Percentiles rank a stretch among this genome's conserved stretches.
Conservation (phyloP, 2,329 filamentous ascomycete genomes). For the Pseudocercospora pini-densiflorae region DNA sequence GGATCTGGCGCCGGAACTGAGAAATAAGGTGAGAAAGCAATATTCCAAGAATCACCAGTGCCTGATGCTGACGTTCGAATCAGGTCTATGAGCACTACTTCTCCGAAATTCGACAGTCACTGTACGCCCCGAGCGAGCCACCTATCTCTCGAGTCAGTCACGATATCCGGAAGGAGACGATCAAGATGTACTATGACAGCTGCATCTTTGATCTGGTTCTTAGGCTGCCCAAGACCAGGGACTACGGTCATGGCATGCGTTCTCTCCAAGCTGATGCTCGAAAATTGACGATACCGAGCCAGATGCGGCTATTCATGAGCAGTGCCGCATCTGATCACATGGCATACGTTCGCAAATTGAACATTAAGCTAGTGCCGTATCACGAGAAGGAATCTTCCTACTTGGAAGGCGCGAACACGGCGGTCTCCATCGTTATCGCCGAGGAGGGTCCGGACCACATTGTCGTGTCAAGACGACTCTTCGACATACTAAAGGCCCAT, state of each 20-base stretch:
- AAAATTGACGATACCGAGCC: neutral
- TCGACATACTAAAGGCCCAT: neutral
- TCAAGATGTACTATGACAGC: slow-evolving; percentile 20
- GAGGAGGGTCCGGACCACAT: neutral
- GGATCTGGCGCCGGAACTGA: slow-evolving; percentile 13
- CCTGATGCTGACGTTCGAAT: too few relatives aligned
- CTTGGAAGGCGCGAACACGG: neutral
- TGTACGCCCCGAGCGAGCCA: slow-evolving; percentile 23
- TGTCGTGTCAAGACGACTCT: neutral
- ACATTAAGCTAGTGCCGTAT: neutral
- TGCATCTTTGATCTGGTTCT: slow-evolving; percentile 17
- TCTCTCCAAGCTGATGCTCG: neutral
- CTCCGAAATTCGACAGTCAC: slow-evolving; percentile 6
- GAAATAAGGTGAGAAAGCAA: slow-evolving; percentile 4
- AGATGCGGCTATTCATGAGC: neutral
- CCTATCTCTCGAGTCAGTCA: slow-evolving; percentile 16
- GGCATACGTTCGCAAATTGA: neutral
- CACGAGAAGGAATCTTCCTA: neutral
- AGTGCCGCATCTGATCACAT: neutral
- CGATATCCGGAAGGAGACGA: slow-evolving; percentile 16
- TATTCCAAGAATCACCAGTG: too few relatives aligned
- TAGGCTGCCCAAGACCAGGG: neutral
- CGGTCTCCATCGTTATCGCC: neutral
- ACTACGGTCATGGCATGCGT: neutral
- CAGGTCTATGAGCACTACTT: slow-evolving; percentile 23